Evolutionary conservation across 306 rosid species (phyloP).

Genomic region (Citrullus mucosospermus): DNA sequence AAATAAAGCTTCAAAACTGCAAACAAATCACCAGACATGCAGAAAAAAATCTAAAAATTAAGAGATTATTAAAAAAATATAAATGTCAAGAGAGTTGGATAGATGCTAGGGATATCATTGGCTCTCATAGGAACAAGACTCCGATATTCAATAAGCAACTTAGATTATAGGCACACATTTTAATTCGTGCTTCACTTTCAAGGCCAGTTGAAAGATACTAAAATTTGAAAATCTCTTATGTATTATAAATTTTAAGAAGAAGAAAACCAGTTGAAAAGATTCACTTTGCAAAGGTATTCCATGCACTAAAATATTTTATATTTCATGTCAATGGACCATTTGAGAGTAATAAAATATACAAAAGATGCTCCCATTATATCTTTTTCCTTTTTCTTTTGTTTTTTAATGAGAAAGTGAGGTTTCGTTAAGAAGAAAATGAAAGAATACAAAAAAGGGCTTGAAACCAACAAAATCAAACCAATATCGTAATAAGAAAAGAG

Average conservation of each 20-base stretch:
- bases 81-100: neutral
- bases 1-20: neutral
- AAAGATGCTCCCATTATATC: neutral
- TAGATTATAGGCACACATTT: neutral
- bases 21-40: neutral
- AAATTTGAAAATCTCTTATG: neutral
- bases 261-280: neutral
- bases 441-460: too few relatives aligned
- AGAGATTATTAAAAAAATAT: neutral
- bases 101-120: neutral
- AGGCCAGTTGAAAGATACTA: neutral
- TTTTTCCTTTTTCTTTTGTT: too few relatives aligned
- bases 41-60: neutral
- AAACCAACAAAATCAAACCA: too few relatives aligned
- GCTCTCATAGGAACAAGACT: neutral
- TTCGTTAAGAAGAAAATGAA: too few relatives aligned
- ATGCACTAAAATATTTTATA: neutral
- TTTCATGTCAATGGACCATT: neutral
- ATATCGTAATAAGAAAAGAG: too few relatives aligned
- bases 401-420: too few relatives aligned
- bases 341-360: neutral
- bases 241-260: neutral
- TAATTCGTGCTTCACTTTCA: neutral
- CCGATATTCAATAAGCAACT: neutral
- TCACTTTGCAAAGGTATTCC: neutral